phyloP scores from a whole-genome alignment of 2,329 filamentous ascomycete genomes.

The Aaosphaeria pasadenensis region DNA sequence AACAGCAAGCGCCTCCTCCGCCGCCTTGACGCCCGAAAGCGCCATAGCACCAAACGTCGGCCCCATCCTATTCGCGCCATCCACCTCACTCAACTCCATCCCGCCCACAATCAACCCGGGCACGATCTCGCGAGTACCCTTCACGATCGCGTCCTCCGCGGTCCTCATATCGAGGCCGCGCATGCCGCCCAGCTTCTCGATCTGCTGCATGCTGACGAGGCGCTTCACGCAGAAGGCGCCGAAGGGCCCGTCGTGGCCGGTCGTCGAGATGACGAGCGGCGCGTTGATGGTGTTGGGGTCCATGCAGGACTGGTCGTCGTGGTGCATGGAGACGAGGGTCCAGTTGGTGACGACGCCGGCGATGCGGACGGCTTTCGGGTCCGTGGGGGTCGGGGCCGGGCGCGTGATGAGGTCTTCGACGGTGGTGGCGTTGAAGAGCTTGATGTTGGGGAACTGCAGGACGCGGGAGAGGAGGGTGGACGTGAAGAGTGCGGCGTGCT shows the following conservation, averaged over 20 bases:
- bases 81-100: constrained; percentile 89
- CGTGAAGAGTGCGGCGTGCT: constrained; percentile 88
- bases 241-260: constrained; percentile 87
- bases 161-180: constrained; percentile 88
- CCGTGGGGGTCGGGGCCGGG: constrained; percentile 41
- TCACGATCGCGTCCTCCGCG: constrained; percentile 91
- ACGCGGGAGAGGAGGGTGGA: constrained; percentile 82
- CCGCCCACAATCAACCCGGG: constrained; percentile 89
- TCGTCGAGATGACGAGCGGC: constrained; percentile 82
- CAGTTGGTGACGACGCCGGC: constrained; percentile 94
- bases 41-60: constrained; percentile 90
- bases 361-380: constrained; percentile 61
- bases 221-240: constrained; percentile 90
- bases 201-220: constrained; percentile 80
- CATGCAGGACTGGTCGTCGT: constrained; percentile 89
- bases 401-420: constrained; percentile 93
- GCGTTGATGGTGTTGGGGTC: constrained; percentile 94
- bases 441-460: constrained; percentile 81
- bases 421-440: constrained; percentile 92
- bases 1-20: constrained; percentile 77
- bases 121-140: constrained; percentile 82
- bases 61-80: constrained; percentile 89
- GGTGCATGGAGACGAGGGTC: constrained; percentile 75
- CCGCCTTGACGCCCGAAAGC: constrained; percentile 83
- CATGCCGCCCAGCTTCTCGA: constrained; percentile 87